phyloP scores from a whole-genome alignment of 2,329 filamentous ascomycete genomes.

The Cladophialophora psammophila region DNA sequence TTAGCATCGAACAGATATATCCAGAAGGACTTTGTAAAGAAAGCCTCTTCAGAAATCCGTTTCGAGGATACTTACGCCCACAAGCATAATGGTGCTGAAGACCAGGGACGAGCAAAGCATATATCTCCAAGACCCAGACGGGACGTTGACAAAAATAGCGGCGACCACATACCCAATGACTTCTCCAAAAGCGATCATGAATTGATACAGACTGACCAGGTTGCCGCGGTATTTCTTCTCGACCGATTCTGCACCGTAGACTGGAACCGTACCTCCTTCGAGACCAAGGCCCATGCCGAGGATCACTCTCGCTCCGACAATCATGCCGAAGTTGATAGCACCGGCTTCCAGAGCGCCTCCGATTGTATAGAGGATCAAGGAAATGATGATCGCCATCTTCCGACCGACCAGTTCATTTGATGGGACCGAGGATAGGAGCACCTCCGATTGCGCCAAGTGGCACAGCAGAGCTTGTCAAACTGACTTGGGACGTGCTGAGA shows the following conservation, averaged over 20 bases:
- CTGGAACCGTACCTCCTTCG: constrained; percentile 75
- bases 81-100: constrained; percentile 69
- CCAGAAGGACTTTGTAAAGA: neutral
- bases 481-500: constrained; percentile 65
- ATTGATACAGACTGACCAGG: constrained; percentile 75
- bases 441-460: constrained; percentile 75
- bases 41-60: neutral
- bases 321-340: constrained; percentile 73
- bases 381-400: constrained; percentile 72
- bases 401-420: constrained; percentile 73
- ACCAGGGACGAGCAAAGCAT: constrained; percentile 76
- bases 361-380: constrained; percentile 73
- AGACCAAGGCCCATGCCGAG: constrained; percentile 75
- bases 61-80: constrained; percentile 49
- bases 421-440: constrained; percentile 70
- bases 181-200: constrained; percentile 78
- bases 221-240: constrained; percentile 73
- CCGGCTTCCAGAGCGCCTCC: constrained; percentile 73
- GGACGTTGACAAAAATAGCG: constrained; percentile 74
- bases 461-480: constrained; percentile 73
- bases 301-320: constrained; percentile 71
- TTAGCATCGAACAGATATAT: neutral
- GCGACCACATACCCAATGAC: constrained; percentile 76
- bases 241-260: constrained; percentile 77
- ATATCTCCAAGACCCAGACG: constrained; percentile 72